phyloP scores from a whole-genome alignment of 1,139 yeast genomes.

The Arxiozyma bovina region DNA sequence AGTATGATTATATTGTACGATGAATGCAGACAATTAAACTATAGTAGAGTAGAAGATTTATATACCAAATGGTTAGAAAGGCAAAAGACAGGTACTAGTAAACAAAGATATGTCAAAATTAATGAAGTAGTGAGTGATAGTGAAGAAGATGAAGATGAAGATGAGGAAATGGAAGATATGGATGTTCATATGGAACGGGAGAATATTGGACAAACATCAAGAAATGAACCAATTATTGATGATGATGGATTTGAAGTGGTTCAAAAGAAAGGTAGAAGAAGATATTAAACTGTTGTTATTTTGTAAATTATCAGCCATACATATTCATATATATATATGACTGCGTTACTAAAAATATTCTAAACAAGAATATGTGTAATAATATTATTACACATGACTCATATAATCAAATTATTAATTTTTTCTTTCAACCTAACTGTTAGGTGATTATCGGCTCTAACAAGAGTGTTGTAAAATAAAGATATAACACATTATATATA shows the following conservation, averaged over 20 bases:
- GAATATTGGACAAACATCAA: not conserved
- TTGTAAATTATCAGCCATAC: not conserved
- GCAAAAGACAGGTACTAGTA: constrained; percentile 34
- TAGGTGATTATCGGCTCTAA: not conserved
- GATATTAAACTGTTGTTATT: constrained; percentile 13
- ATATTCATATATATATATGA: not conserved
- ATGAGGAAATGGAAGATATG: constrained; percentile 30
- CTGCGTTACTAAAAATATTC: not conserved
- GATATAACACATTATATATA: no score
- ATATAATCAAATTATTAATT: no score
- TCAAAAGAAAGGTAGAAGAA: constrained; percentile 51
- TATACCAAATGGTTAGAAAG: constrained; percentile 52
- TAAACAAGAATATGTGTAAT: no score
- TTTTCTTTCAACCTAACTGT: no score
- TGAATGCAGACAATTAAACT: constrained; percentile 49
- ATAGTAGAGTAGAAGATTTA: constrained; percentile 46
- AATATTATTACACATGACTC: no score
- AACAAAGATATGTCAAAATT: constrained; percentile 34
- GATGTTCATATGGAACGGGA: constrained; percentile 1
- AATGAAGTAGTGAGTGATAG: constrained; percentile 42
- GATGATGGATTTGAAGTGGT: constrained; percentile 93
- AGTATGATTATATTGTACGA: constrained; percentile 57
- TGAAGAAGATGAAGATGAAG: constrained; percentile 31
- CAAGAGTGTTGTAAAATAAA: not conserved
- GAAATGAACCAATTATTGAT: constrained; percentile 56